A percentile compares a stretch with the other conserved stretches of the same genome.
phyloP scores from a whole-genome alignment of 2,329 filamentous ascomycete genomes.

The Chrysoporthe austroafricana region DNA sequence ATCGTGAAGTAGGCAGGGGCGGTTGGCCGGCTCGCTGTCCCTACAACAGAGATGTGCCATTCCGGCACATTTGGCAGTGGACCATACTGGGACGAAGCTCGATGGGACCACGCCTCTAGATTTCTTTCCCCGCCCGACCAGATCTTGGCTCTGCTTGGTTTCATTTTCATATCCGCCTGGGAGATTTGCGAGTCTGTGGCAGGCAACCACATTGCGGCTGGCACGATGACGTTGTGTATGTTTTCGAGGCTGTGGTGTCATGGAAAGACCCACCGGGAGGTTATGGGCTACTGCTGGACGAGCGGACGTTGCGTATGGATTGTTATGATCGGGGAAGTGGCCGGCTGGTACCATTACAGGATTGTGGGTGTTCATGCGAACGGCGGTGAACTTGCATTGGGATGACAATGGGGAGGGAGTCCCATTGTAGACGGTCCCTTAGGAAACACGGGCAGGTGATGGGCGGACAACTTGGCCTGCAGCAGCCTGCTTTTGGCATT shows the following conservation, averaged over 20 bases:
- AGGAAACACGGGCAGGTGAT: slow-evolving; percentile 6
- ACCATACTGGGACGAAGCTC: slow-evolving; percentile 40
- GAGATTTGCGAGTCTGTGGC: slow-evolving; percentile 39
- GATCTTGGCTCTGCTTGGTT: slow-evolving; percentile 34
- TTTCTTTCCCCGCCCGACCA: slow-evolving; percentile 34
- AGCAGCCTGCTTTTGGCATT: slow-evolving; percentile 19
- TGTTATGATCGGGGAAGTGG: slow-evolving; percentile 23
- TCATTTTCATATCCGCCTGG: slow-evolving; percentile 43
- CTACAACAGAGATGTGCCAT: slow-evolving; percentile 8
- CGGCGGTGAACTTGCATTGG: slow-evolving; percentile 25
- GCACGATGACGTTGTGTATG: slow-evolving; percentile 32
- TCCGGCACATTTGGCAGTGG: slow-evolving; percentile 17
- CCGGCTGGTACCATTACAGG: slow-evolving; percentile 24
- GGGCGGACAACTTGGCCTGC: slow-evolving; percentile 12
- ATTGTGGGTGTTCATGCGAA: slow-evolving; percentile 17
- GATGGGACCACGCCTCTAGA: slow-evolving; percentile 30
- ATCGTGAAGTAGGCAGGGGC: slow-evolving; percentile 12
- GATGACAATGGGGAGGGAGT: slow-evolving; percentile 18
- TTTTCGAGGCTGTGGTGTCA: slow-evolving; percentile 23
- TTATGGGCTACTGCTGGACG: slow-evolving; percentile 20
- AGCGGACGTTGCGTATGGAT: slow-evolving; percentile 21
- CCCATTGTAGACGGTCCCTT: slow-evolving; percentile 11
- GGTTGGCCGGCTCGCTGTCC: slow-evolving; percentile 12
- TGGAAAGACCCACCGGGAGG: not conserved
- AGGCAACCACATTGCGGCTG: slow-evolving; percentile 38